Evolutionary conservation across 2,329 filamentous ascomycete genomes (phyloP).

Genomic region (Trichoderma harzianum): DNA sequence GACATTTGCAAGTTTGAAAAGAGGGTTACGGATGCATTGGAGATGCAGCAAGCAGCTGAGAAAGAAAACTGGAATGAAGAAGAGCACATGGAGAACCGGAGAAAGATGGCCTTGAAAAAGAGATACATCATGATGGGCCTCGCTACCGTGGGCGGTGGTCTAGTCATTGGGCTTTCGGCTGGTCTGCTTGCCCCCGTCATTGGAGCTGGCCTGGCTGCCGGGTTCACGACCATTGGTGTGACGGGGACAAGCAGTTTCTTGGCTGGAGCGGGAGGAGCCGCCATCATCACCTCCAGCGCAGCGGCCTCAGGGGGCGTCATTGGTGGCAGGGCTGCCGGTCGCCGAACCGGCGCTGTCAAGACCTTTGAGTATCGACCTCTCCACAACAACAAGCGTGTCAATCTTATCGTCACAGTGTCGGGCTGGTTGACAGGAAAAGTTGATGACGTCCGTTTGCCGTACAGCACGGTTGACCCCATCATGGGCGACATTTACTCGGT

Average conservation of each 20-base stretch:
- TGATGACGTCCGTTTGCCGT: constrained; percentile 92
- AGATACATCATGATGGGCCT: constrained; percentile 95
- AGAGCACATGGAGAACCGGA: constrained; percentile 82
- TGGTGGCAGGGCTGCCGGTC: constrained; percentile 77
- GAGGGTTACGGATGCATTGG: constrained; percentile 89
- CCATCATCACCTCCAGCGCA: constrained; percentile 86
- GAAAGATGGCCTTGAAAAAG: constrained; percentile 76
- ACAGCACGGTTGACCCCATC: constrained; percentile 91
- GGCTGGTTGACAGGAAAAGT: constrained; percentile 99
- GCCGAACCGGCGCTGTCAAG: constrained; percentile 85
- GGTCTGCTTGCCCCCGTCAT: constrained; percentile 91
- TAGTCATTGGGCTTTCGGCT: constrained; percentile 93
- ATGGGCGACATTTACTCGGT: constrained; percentile 99
- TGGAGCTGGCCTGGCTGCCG: constrained; percentile 86
- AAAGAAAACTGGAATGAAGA: constrained; percentile 98
- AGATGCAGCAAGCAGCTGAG: constrained; percentile 93
- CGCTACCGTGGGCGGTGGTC: constrained; percentile 88
- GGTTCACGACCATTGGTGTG: constrained; percentile 92
- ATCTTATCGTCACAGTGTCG: constrained; percentile 89
- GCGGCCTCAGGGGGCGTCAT: constrained; percentile 85
- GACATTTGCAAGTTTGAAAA: constrained; percentile 98
- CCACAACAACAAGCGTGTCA: constrained; percentile 97
- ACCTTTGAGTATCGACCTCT: constrained; percentile 96
- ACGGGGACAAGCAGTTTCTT: constrained; percentile 85
- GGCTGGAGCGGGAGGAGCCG: constrained; percentile 86